Evolutionary conservation across 2,329 filamentous ascomycete species (phyloP), one percentile per base, ranked within the genome.

Genomic region (Fusarium sp.): DNA sequence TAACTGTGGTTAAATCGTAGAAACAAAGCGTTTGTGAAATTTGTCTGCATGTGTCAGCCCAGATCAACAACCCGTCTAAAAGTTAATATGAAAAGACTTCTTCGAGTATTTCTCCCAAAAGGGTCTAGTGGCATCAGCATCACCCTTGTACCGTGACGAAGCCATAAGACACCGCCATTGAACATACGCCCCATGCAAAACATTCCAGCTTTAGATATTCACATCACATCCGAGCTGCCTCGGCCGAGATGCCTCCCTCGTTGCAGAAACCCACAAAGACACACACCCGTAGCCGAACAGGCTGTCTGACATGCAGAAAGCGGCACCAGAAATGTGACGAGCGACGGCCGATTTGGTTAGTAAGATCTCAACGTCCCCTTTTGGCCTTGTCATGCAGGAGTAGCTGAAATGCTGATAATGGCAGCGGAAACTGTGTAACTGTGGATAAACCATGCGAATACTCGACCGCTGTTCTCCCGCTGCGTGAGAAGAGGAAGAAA

Each of bases 241-340:
- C 41, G 15, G n/a, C 30, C 17, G 41, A 47, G 6, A 8, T 35
- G 6, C 7, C 13, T 26, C 13, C 22, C 9, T 22, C 17, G n/a
- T 51, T 24, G 24, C 35, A 26, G 13, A 57, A 53, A 22, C 19
- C 46, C 19, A 65, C 64, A 10, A 61, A 49, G 8, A 20, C 50
- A 10, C 58, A 70, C 26, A 63, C 63, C 5, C 63, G 70, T 7
- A 72, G 70, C 39, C 65, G 70, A n/a, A 67, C 67, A 2, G 70
- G 70, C 1, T 72, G 68, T 67, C 65, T 70, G 6, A 71, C 63
- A 13, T 72, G 70, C 53, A 70, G 64, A 44, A 56, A 66, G 33
- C 50, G 69, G 14, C 70, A 72, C 39, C 50, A 67, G 5, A 56
- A 57, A 46, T 72, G 70, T 15, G 70, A 72, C 37, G 70, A 71